Conservation (phyloP, 179 eudicot genomes). For the Spinacia oleracea region DNA sequence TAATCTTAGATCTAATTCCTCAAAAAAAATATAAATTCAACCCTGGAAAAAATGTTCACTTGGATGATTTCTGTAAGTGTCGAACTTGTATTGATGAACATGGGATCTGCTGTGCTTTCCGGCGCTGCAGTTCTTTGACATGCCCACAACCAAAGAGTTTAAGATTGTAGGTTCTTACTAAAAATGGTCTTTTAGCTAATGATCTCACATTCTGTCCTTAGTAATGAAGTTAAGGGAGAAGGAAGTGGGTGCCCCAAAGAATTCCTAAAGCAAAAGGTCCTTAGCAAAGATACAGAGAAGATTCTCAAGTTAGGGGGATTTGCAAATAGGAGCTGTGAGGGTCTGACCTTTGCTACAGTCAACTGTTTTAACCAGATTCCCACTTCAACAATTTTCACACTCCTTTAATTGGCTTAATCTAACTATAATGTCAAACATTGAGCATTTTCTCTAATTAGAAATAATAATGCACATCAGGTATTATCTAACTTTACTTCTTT, state of each 20-base stretch:
- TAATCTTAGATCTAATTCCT: too few relatives aligned
- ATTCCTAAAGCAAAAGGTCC: background rate
- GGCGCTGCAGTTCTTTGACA: background rate
- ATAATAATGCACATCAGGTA: background rate
- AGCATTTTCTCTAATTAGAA: background rate
- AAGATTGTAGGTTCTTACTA: too few relatives aligned
- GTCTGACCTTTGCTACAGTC: conserved; percentile 10
- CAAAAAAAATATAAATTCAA: too few relatives aligned
- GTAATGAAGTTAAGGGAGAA: background rate
- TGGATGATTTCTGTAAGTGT: background rate
- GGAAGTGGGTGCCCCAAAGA: background rate
- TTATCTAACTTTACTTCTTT: background rate
- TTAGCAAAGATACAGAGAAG: conserved; percentile 2
- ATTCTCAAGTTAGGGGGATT: conserved; percentile 25
- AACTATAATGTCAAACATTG: conserved; percentile 18
- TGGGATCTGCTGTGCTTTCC: background rate
- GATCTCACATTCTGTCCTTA: background rate
- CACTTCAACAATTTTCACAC: conserved; percentile 15
- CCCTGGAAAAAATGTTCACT: background rate
- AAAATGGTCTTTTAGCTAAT: background rate
- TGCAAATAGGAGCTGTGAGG: conserved; percentile 10
- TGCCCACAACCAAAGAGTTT: too few relatives aligned
- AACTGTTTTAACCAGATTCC: conserved; percentile 26
- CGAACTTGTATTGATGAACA: background rate
- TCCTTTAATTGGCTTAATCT: background rate